Evolutionary conservation across 345 rosid species (phyloP), one percentile per base, ranked within the genome.

Genomic region (Diplotaxis tenuifolia): DNA sequence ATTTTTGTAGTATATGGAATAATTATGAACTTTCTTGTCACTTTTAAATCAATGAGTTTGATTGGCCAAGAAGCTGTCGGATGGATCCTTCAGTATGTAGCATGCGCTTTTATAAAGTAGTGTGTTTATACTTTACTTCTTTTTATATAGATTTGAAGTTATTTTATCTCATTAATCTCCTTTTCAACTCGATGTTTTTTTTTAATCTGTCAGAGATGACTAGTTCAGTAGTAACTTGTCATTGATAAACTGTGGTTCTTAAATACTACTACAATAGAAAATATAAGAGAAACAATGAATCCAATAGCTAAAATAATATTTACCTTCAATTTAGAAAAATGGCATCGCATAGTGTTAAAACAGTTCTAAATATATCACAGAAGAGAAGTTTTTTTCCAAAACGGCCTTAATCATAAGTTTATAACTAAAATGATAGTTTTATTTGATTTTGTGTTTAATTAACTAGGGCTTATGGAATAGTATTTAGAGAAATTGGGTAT

Each of bases 21-120:
- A 67, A 42, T 68, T 68, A 28, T 68, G 59, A 68, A 45, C 45
- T 76, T 64, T 70, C 67, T 55, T 56, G 67, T 63, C 75, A 32
- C 61, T 56, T 70, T 56, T 55, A 70, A 56, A 8, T 23, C 19
- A 25, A 9, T 56, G 79, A 70, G 55, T 22, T 76, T 64, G 79
- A 76, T 63, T 64, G 67, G 54, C 54, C 54, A 31, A 12, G 42
- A 55, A 63, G 40, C 29, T 76, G 71, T 76, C 79, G 62, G 72
- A 23, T 23, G 18, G 50, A 63, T 63, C 53, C 65, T 55, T 63
- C 34, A 45, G n/a, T n/a, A n/a, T 45, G 19, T 45, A 45, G 50
- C 50, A 45, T 45, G 50, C 50, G 50, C 50, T 45, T 45, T 45
- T 40, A 4, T 11, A 45, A n/a, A 45, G 50, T 45, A 45, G 18